phyloP scores from a whole-genome alignment of 768 basidiomycete genomes.

The Pilatotrama ljubarskyi region DNA sequence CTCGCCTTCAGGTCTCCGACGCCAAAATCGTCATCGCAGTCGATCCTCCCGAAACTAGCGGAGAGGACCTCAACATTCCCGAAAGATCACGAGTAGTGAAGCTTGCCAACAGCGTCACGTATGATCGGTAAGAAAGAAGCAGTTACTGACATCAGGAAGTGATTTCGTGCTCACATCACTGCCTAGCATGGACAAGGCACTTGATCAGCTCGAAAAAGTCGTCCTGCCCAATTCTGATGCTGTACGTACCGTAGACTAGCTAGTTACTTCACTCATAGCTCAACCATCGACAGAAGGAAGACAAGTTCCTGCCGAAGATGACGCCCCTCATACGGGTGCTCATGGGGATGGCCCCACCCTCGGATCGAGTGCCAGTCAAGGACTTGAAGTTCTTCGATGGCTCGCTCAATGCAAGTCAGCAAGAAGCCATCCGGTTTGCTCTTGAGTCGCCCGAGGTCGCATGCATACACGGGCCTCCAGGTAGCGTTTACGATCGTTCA shows the following conservation, averaged over 20 bases:
- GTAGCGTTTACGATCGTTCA: conserved; percentile 35
- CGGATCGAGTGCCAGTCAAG: conserved; percentile 37
- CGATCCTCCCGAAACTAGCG: conserved; percentile 57
- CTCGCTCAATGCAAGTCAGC: conserved; percentile 80
- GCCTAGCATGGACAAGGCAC: conserved; percentile 81
- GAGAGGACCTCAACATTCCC: conserved; percentile 75
- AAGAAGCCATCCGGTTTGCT: conserved; percentile 80
- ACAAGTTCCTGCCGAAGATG: conserved; percentile 44
- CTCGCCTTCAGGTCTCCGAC: conserved; percentile 62
- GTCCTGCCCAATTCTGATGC: conserved; percentile 23
- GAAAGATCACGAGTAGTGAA: conserved; percentile 86
- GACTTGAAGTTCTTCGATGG: conserved; percentile 70
- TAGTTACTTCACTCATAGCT: not conserved
- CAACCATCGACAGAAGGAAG: conserved; percentile 32
- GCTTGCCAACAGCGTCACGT: conserved; percentile 89
- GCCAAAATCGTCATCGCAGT: conserved; percentile 80
- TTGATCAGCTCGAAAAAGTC: conserved; percentile 62
- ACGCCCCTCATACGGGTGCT: conserved; percentile 66
- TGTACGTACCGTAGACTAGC: conserved; percentile 7
- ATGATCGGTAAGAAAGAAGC: conserved; percentile 61
- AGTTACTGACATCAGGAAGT: not conserved
- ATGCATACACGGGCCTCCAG: conserved; percentile 97
- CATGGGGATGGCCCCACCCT: conserved; percentile 60
- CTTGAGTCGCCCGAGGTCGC: conserved; percentile 79
- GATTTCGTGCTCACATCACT: not conserved